Percentiles rank a stretch among this genome's conserved stretches.
phyloP scores from a whole-genome alignment of 2,329 filamentous ascomycete genomes.

The Neofusicoccum cordaticola region DNA sequence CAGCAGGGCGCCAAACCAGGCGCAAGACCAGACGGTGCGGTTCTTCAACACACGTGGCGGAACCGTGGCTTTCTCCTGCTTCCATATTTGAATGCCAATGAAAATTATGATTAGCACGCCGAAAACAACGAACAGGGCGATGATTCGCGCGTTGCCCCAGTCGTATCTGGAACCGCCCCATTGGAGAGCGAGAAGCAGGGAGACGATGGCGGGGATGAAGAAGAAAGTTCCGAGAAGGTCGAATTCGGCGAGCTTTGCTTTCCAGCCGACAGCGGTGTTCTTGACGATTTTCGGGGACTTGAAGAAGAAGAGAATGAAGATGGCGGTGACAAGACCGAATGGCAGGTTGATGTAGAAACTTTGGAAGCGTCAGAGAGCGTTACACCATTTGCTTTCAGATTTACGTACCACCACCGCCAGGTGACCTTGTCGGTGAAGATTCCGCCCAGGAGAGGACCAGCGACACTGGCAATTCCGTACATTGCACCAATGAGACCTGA shows the following conservation, averaged over 20 bases:
- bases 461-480: slow-evolving; percentile 49
- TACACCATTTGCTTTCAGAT: slow-evolving; percentile 20
- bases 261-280: slow-evolving; percentile 34
- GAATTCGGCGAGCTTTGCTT: slow-evolving; percentile 43
- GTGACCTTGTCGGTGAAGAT: slow-evolving; percentile 45
- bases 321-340: slow-evolving; percentile 45
- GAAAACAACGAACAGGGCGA: slow-evolving; percentile 46
- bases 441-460: slow-evolving; percentile 49
- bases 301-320: slow-evolving; percentile 42
- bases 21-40: slow-evolving; percentile 43
- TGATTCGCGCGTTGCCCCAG: slow-evolving; percentile 46
- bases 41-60: slow-evolving; percentile 41
- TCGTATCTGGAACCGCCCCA: slow-evolving; percentile 50
- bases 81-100: slow-evolving; percentile 42
- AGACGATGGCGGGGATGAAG: slow-evolving; percentile 48
- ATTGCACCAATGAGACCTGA: slow-evolving; percentile 47
- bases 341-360: slow-evolving; percentile 55
- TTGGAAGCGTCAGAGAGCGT: background rate
- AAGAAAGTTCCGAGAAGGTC: slow-evolving; percentile 45
- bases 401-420: slow-evolving; percentile 46
- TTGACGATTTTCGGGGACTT: slow-evolving; percentile 32
- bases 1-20: slow-evolving; percentile 41
- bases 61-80: slow-evolving; percentile 42
- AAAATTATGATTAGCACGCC: slow-evolving; percentile 43
- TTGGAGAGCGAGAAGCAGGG: slow-evolving; percentile 49